Percentiles rank a stretch among this genome's conserved stretches.
phyloP scores from a whole-genome alignment of 805 yeast genomes.

The Sugiyamaella marilandica region DNA sequence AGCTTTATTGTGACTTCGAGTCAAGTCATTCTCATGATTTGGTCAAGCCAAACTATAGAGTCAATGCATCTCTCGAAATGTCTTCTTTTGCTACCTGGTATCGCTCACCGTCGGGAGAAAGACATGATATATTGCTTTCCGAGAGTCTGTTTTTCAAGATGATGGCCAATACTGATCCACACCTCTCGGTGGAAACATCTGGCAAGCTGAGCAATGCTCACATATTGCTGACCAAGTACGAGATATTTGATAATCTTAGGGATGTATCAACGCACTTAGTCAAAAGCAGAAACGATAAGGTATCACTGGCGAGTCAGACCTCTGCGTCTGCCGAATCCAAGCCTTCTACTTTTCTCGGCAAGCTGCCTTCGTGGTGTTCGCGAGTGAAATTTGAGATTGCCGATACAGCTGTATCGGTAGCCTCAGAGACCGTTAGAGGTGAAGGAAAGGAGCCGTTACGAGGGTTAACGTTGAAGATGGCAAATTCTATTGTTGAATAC shows the following conservation, averaged over 20 bases:
- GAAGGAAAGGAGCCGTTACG: conserved; percentile 14
- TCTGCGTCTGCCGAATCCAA: neutral
- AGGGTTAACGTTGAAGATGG: conserved; percentile 22
- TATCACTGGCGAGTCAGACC: neutral
- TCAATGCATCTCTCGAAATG: conserved; percentile 24
- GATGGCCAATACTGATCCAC: conserved; percentile 28
- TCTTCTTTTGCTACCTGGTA: conserved; percentile 29
- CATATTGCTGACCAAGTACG: conserved; percentile 28
- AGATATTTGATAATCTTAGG: conserved; percentile 31
- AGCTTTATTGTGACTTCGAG: conserved; percentile 29
- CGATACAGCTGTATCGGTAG: conserved; percentile 24
- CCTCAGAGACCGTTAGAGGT: conserved; percentile 16
- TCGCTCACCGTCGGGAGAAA: conserved; percentile 25
- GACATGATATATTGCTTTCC: conserved; percentile 27
- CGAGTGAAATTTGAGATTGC: conserved; percentile 27
- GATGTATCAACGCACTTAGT: conserved; percentile 16
- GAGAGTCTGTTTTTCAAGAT: conserved; percentile 23
- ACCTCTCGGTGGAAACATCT: conserved; percentile 23
- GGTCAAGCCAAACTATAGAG: conserved; percentile 22
- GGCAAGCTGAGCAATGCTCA: conserved; percentile 26
- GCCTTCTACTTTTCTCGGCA: conserved; percentile 12
- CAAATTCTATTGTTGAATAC: conserved; percentile 19
- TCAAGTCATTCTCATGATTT: conserved; percentile 26
- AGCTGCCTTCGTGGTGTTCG: conserved; percentile 29
- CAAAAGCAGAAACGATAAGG: neutral